Base-by-base conservation (phyloP, 2,329 filamentous ascomycete species). In the Ophiocordyceps unilateralis region DNA sequence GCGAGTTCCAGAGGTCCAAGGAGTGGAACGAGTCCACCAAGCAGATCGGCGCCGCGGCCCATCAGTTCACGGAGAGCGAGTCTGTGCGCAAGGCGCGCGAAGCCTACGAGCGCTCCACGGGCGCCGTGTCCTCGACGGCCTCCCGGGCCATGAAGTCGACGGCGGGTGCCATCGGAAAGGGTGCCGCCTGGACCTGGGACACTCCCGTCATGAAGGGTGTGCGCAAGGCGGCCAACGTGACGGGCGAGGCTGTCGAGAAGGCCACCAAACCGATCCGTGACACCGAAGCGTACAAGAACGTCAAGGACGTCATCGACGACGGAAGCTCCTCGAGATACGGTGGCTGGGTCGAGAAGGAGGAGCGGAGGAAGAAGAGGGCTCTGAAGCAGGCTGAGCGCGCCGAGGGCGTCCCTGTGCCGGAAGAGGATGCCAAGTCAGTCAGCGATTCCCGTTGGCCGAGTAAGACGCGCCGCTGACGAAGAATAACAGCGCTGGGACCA, bases 11-110 rank as follows among this genome's bases (percentile, higher is more conserved):
- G 62, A 83, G 86, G 42, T 96, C 88, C 15, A 94, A 96, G 59
- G 91, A 98, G 61, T 98, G 91, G 91, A 94, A 98, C 57, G 91
- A 98, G 58, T 93, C 86, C 38, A 98, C 89, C 37, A 96, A 98
- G 67, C 85, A 91, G 50, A 74, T 98, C 37, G 83, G 85, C 17
- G 85, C 84, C 41, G 84, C 83, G 6, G 86, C 89, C 17, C 82
- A 94, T 57, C 80, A 95, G 55, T 91, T 98, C 57, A 81, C 81
- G 26, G 89, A 96, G 65, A 95, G 87, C 56, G 88, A 95, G 57
- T 83, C 81, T 17, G 84, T 98, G 15, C 81, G 86, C 56, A 78
- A 78, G 53, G 91, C 89, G 24, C 78, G 83, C 50, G 79, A 86
- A 51, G 89, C 86, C 8, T 95, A 94, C 59, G 79, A 85, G 55